Base-by-base conservation (phyloP, 2,329 filamentous ascomycete genomes). In the Canariomyces notabilis region DNA sequence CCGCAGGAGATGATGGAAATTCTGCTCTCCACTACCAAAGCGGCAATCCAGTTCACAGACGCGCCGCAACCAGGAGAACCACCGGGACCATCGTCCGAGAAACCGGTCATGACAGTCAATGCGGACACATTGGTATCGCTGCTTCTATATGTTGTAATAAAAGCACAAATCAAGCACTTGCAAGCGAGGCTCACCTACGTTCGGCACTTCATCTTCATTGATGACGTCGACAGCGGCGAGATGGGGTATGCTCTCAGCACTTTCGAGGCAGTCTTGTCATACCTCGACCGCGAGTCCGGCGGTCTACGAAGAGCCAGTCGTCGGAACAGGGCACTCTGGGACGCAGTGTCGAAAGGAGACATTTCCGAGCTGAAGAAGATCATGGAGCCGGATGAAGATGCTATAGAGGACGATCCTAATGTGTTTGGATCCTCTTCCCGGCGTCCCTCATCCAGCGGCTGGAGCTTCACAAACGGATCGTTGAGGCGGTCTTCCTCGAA, bases 241-340 rank as follows among this genome's bases (percentile, higher is more conserved):
- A 85, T 94, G 73, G 93, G 93, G 7, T 98, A 98, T 65, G 90
- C 91, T 0, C 67, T 98, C 41, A 97, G 91, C 65, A 98, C 93
- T 0, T 88, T 97, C 50, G 93, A 98, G 65, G 93, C 89, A 6
- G 93, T 98, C 0, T 67, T 98, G 26, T 83, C 88, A 1, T 97
- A 98, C 62, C 77, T 98, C 2, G 79, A 83, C 7, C 79, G 83
- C 50, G 90, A 95, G 61, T 95, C 91, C 0, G 82, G 80, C 12
- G 86, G 84, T 4, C 69, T 98, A 48, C 80, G 90, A 50, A 86
- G 83, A 62, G 89, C 90, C 6, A 97, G 93, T 64, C 80, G 83
- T 52, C 80, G 87, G 43, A 98, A 98, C 64, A 83, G 85, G 59
- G 78, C 83, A 2, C 67, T 98, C 2, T 98, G 93, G 93, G 83